These are phyloP conservation scores for Aspergillus clavatus DNA, from an alignment of 2,329 filamentous ascomycete genomes.

Conservation along the genomic window DNA sequence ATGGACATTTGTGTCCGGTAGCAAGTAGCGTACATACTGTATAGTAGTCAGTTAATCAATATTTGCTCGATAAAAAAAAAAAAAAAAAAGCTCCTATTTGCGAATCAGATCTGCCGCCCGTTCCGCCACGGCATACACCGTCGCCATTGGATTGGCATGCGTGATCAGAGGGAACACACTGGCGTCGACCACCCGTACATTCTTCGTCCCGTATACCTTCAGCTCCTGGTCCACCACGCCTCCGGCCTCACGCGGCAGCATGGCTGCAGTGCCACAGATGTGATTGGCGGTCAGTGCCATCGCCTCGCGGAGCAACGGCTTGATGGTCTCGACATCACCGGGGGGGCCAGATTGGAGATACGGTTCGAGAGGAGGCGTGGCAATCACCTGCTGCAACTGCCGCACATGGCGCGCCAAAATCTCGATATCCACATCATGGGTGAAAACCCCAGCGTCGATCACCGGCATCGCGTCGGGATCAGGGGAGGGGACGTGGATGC, in stretches of 20 bases:
- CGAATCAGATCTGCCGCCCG: conserved; percentile 27
- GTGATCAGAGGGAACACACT: conserved; percentile 33
- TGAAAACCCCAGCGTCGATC: neutral
- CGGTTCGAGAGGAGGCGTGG: neutral
- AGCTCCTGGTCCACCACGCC: conserved; percentile 27
- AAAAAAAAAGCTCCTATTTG: too few species aligned
- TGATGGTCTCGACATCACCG: neutral
- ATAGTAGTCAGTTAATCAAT: too few species aligned
- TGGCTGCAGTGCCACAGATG: neutral
- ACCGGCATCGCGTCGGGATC: neutral
- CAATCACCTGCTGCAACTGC: neutral
- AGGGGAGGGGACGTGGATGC: neutral
- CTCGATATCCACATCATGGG: neutral
- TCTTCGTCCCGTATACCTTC: conserved; percentile 25
- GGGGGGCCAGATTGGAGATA: too few species aligned
- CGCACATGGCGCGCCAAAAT: neutral
- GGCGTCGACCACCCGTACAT: conserved; percentile 31
- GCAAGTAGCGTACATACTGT: too few species aligned
- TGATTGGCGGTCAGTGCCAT: neutral
- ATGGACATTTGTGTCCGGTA: too few species aligned
- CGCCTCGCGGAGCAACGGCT: neutral
- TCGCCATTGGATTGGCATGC: conserved; percentile 33
- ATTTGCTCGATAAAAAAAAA: too few species aligned
- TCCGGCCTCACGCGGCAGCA: conserved; percentile 23
- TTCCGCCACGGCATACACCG: conserved; percentile 33